Base-by-base conservation (phyloP, 306 rosid genomes). In the Lathyrus sativus region DNA sequence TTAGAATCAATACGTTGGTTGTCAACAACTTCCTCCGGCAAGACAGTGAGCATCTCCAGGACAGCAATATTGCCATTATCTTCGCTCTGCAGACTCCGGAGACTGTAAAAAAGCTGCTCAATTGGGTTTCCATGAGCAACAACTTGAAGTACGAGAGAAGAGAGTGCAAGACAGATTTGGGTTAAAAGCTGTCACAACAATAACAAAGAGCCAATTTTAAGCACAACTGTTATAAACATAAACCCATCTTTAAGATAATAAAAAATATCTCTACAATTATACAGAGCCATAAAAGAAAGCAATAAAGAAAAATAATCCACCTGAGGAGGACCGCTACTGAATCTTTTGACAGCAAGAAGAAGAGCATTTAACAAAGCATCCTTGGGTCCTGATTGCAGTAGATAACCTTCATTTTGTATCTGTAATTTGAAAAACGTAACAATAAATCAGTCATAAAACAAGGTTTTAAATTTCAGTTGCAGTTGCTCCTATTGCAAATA, bases 101-200 rank as follows among this genome's bases (percentile, higher is more conserved):
- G 98, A 82, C 88, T 88, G 85, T 88, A 89, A 81, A 92, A 89
- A 35, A 92, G 96, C 77, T 87, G 90, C 82, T 89, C 96, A 5
- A 92, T 83, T 42, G 98, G 91, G 70, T 92, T 92, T 50, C 96
- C 98, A 77, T 82, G 79, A 65, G 86, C 96, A 63, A 80, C 84
- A 51, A 87, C 89, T 22, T 86, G 90, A 68, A 92, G 92, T 43
- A 90, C 77, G 22, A 92, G 96, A 3, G 96, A 89, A 67, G 98
- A 89, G 64, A 92, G 89, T 26, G 96, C 98, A 70, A 92, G 96
- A 72, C 98, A 92, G 73, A 92, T 92, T 76, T 92, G 98, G 14
- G 98, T 92, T 67, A 92, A 85, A 78, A 92, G 98, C 98, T 92
- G 93, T 44, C 69, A 78, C 3, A 57, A 53, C 39, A 74, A 63